Percentiles rank a stretch among this genome's conserved stretches.
These are phyloP conservation scores for Didymella arachidicola DNA, from an alignment of 2,329 filamentous ascomycete species.

Conservation along the genomic window DNA sequence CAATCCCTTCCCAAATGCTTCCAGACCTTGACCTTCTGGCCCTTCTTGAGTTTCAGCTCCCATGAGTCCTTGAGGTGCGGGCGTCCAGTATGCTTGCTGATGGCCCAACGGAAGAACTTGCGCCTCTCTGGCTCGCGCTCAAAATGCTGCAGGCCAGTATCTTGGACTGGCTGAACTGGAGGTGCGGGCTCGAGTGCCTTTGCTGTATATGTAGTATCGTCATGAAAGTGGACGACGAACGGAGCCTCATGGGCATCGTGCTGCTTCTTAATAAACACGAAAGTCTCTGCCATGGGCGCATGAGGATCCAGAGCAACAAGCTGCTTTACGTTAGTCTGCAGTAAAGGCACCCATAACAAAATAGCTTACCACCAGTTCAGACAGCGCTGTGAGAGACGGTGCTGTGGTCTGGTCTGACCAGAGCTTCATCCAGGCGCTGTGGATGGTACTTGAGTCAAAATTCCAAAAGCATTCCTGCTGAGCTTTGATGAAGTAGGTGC, in stretches of 20 bases:
- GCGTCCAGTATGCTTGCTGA: slow-evolving; percentile 31
- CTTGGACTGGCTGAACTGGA: slow-evolving; percentile 4
- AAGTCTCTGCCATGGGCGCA: slow-evolving; percentile 29
- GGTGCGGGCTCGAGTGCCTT: slow-evolving; percentile 1
- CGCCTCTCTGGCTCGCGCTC: slow-evolving; percentile 7
- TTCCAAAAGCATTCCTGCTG: slow-evolving; percentile 17
- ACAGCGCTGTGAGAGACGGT: slow-evolving; percentile 4
- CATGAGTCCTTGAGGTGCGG: slow-evolving; percentile 34
- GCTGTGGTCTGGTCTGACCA: slow-evolving; percentile 19
- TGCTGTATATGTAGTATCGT: slow-evolving; percentile 25
- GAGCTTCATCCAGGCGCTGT: slow-evolving; percentile 28
- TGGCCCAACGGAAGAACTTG: slow-evolving; percentile 27
- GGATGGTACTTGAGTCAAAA: slow-evolving; percentile 20
- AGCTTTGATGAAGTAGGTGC: slow-evolving; percentile 32
- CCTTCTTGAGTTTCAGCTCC: slow-evolving; percentile 37
- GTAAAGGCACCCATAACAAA: background rate
- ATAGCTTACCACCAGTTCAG: slow-evolving; percentile 33
- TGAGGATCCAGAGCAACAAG: slow-evolving; percentile 35
- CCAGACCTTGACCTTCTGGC: slow-evolving; percentile 36
- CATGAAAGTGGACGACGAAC: slow-evolving; percentile 31
- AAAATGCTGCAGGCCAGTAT: slow-evolving; percentile 5
- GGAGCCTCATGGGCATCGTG: slow-evolving; percentile 17
- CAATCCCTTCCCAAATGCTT: slow-evolving; percentile 35
- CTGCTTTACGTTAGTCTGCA: slow-evolving; percentile 25
- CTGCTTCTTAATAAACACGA: slow-evolving; percentile 40